Base-by-base conservation (phyloP, 805 yeast genomes). In the Yamadazyma scolyti region DNA sequence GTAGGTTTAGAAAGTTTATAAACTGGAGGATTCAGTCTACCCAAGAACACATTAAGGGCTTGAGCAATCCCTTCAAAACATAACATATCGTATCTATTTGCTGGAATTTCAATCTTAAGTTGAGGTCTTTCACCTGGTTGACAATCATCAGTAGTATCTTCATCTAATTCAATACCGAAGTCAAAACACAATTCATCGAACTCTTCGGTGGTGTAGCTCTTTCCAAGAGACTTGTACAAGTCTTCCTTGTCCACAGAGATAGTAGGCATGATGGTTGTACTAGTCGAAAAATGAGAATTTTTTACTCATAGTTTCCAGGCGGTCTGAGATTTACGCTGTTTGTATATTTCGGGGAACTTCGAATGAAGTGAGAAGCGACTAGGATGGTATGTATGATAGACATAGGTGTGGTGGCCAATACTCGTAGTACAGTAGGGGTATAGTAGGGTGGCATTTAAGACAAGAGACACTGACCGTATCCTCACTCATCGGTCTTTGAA, bases 191-290 rank as follows among this genome's bases (percentile, higher is more conserved):
- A 76, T 62, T 89, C 97, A 56, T 93, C 99, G 49, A 93, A 89
- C 55, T 90, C 98, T 48, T 87, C 77, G 45, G 93, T 83, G 49
- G 96, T 75, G 43, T 63, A 64, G 25, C 47, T 48, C 45, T 47
- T 56, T 34, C 67, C 97, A 41, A 93, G 70, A 25, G 86, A 76
- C 52, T 79, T 77, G 68, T 77, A 93, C 42, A 93, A 75, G 58
- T 93, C 97, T 55, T 81, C 84, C 58, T 94, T 89, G 60, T 93
- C 97, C 43, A 93, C 97, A 18, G 95, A 75, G 54, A 93, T 73
- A 61, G 98, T 93, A 67, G 99, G 99, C 99, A 93, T 93, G 31
- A n/a, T n/a, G n/a, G n/a, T n/a, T n/a, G n/a, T n/a, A n/a, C n/a
- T n/a, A n/a, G n/a, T 19, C 10, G 20, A 9, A 19, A 9, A 19